Evolutionary conservation across 1,284 basidiomycete species (phyloP), one percentile per base, ranked within the genome.

Genomic region (Singerocomus rubriflavus): DNA sequence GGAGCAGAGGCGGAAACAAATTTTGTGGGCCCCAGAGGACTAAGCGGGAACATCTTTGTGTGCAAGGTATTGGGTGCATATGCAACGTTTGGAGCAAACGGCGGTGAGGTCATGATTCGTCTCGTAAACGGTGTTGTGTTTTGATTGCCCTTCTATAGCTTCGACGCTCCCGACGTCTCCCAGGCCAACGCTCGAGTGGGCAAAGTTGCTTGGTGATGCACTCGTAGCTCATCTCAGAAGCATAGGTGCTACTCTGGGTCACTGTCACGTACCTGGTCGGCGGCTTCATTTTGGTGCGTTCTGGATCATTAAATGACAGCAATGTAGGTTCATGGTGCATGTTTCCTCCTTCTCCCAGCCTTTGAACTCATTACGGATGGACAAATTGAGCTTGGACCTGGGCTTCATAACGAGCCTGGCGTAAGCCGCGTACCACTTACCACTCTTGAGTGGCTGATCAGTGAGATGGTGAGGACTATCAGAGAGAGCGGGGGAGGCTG

Each of bases 31-130:
- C 70, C 79, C 9, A 64, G 82, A 52, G 82, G 82, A 21, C 70
- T 86, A 4, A 82, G 78, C 0, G 84, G 81, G 5, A 87, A 84
- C 32, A 79, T 85, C 12, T 66, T 88, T 13, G 81, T 85, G 3
- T 87, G 85, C 71, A 88, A 89, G 69, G 67, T 85, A 17, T 76
- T 85, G 0, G 80, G 82, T 2, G 81, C 77, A 2, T 65, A 80
- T 2, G 79, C 81, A 0, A 75, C 77, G 21, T 58, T 70, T 35
- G 80, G 80, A 5, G 73, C 65, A 0, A 57, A 64, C 10, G 51
- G 59, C 11, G 42, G 57, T 53, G 33, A 46, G 53, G 50, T 11
- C 16, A 2, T 16, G n/a, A 16, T 37, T 36, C 31, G 12, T 16
- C 7, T 31, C 21, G 2, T 17, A 7, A 16, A 9, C 25, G 31